Conservation (phyloP, 2,329 filamentous ascomycete species). For the Fusarium solani-melongenae region DNA sequence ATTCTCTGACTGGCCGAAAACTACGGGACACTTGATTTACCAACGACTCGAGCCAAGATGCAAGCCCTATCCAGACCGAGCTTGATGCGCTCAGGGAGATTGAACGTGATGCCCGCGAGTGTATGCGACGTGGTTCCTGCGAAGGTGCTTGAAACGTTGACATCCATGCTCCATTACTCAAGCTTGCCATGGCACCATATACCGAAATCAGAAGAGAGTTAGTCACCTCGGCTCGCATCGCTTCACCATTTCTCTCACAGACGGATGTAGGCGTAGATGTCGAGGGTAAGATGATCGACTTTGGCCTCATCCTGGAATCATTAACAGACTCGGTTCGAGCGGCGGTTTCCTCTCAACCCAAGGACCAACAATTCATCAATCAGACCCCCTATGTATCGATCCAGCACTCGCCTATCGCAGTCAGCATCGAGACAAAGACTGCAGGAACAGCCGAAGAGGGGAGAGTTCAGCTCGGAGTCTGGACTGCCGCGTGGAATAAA, state of each 20-base stretch:
- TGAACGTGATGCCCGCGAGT: background rate
- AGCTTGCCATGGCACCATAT: slow-evolving; percentile 11
- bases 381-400: background rate
- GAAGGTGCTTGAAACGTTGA: slow-evolving; percentile 10
- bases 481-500: background rate
- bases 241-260: slow-evolving; percentile 11
- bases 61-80: background rate
- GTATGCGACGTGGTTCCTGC: background rate
- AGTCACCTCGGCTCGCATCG: slow-evolving; percentile 5
- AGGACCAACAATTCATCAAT: background rate
- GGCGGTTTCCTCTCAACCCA: background rate
- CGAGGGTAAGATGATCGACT: slow-evolving; percentile 14
- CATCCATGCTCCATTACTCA: slow-evolving; percentile 7
- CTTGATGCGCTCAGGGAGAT: background rate
- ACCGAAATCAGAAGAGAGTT: background rate
- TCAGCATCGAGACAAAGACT: background rate
- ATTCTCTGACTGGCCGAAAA: background rate
- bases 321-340: background rate
- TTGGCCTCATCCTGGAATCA: background rate
- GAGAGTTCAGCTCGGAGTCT: slow-evolving; percentile 1
- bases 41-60: background rate
- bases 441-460: background rate
- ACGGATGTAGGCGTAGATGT: background rate
- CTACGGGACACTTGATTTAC: background rate
- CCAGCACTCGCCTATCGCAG: background rate